Evolutionary conservation across 1,139 yeast species (phyloP).

Genomic region (Hemisphaericaspora lyxosophila): DNA sequence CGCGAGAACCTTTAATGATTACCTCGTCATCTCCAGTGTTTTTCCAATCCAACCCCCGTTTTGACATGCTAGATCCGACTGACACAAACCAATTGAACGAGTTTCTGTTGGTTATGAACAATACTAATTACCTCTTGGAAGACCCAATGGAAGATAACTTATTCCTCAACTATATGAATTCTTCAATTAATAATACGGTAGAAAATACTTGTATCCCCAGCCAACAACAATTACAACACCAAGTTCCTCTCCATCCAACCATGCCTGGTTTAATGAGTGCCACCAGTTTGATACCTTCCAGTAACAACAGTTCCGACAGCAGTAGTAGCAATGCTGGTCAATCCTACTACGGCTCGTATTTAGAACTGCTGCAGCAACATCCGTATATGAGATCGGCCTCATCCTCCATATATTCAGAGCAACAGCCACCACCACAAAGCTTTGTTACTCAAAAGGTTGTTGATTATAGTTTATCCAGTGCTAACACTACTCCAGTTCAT

Average conservation of each 20-base stretch:
- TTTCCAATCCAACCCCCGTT: constrained; percentile 16
- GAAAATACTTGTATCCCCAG: no score
- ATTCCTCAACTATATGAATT: constrained; percentile 2
- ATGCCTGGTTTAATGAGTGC: constrained; percentile 2
- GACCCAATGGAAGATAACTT: constrained; percentile 9
- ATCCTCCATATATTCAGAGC: constrained; percentile 12
- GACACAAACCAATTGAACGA: constrained; percentile 19
- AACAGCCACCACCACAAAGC: constrained; percentile 5
- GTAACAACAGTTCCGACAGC: constrained; percentile 1
- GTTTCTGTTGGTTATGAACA: constrained; percentile 10
- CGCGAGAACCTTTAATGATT: constrained; percentile 10
- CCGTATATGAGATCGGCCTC: constrained; percentile 9
- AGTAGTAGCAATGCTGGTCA: constrained; percentile 19
- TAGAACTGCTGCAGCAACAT: constrained; percentile 5
- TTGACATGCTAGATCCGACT: constrained; percentile 23
- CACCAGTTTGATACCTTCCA: neutral
- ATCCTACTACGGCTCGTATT: constrained; percentile 13
- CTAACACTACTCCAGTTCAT: constrained; percentile 3
- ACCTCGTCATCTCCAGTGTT: constrained; percentile 13
- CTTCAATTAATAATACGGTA: neutral
- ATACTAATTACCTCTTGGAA: constrained; percentile 11
- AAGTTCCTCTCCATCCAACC: neutral
- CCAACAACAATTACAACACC: neutral
- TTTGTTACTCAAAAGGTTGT: neutral
- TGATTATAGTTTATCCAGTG: neutral